Evolutionary conservation across 176 grass and related monocot species (phyloP), one percentile per base, ranked within the genome.

Genomic region (Raddia distichophylla): DNA sequence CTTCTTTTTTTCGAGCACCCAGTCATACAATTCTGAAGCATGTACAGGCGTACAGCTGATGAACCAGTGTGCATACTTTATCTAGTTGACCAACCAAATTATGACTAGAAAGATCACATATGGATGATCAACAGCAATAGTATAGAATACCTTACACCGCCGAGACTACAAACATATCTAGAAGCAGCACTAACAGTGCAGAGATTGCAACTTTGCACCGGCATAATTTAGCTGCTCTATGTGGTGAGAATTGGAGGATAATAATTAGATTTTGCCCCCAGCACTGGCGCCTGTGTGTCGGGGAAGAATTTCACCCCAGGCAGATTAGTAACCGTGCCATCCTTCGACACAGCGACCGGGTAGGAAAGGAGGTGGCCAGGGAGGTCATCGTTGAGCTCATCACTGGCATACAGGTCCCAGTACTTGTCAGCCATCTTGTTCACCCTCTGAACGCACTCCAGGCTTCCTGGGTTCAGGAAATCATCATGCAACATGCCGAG

Each of bases 341-440:
- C 90, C 57, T 71, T 81, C 0, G 47, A 45, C 53, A 98, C 47
- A 0, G 67, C 60, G 22, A 94, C 22, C 0, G 92, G 95, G 52
- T 98, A 98, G 55, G 88, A 87, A 18, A 98, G 89, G 1, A 98
- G 92, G 84, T 98, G 92, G 2, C 95, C 95, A 0, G 95, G 95
- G 32, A 98, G 90, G 84, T 98, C 95, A 5, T 69, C 59, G 12
- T 89, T 76, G 10, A 91, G 80, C 45, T 76, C 82, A 13, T 91
- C 82, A 1, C 88, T 72, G 0, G 90, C 40, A 27, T 98, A 98
- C 45, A 89, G 73, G 22, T 98, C 90, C 95, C 92, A 93, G 53
- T 98, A 94, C 81, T 80, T 89, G 46, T 91, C 92, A 5, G 92
- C 88, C 67, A 89, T 98, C 71, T 92, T 71, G 76, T 94, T 94